Evolutionary conservation across 306 rosid genomes (phyloP).

Genomic region (Vigna angularis): DNA sequence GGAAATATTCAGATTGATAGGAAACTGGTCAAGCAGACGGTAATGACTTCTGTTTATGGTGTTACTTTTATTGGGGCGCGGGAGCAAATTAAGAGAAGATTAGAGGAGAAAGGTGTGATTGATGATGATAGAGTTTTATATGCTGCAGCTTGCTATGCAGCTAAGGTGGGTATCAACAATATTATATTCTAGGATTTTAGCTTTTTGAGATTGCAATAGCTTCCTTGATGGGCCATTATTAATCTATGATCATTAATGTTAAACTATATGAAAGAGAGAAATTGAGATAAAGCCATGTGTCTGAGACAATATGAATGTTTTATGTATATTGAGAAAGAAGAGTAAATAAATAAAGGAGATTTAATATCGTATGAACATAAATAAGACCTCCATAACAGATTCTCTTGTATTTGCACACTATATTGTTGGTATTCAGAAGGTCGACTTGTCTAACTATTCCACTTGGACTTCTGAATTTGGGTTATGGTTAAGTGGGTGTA

Average conservation of each 20-base stretch:
- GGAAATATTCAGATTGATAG: slow-evolving; percentile 78
- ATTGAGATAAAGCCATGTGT: too few relatives aligned
- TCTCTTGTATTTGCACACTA: too few relatives aligned
- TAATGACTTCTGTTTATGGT: slow-evolving; percentile 94
- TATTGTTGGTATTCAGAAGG: too few relatives aligned
- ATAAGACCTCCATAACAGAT: too few relatives aligned
- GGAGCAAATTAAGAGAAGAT: slow-evolving; percentile 85
- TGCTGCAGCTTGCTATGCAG: slow-evolving; percentile 83
- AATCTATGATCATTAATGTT: neutral
- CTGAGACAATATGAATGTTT: too few relatives aligned
- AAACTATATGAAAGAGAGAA: too few relatives aligned
- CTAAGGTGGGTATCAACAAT: slow-evolving; percentile 66
- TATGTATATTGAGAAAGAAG: too few relatives aligned
- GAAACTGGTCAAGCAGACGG: slow-evolving; percentile 88
- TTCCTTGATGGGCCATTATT: slow-evolving; percentile 29
- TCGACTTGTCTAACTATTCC: too few relatives aligned
- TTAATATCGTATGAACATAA: too few relatives aligned
- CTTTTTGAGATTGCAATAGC: slow-evolving; percentile 20
- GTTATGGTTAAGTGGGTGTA: too few relatives aligned
- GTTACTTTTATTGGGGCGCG: slow-evolving; percentile 91
- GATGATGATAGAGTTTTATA: slow-evolving; percentile 71
- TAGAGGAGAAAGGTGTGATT: slow-evolving; percentile 80
- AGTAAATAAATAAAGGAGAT: too few relatives aligned
- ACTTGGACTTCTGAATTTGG: too few relatives aligned
- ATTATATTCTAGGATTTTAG: slow-evolving; percentile 21